Evolutionary conservation across 1,139 yeast species (phyloP), one percentile per base, ranked within the genome.

Genomic region (Scheffersomyces quercinus): DNA sequence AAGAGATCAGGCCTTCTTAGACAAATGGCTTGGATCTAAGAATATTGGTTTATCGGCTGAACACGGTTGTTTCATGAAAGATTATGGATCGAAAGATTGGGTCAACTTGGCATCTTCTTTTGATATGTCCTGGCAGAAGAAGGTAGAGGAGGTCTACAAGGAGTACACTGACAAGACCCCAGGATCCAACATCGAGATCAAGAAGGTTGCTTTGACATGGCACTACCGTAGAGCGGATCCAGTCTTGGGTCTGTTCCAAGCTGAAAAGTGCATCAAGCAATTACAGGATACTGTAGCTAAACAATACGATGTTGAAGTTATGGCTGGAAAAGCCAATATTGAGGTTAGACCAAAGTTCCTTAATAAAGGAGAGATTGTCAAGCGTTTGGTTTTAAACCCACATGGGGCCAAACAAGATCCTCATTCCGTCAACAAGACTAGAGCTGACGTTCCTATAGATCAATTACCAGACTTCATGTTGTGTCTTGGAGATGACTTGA

Each of bases 191-290:
- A 83, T 88, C 46, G 99, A 95, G 64, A 79, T 77, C 57, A 95
- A 95, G 64, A 86, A 89, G 56, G 97, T 93, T 12, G 98, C 99
- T 0, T 70, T 93, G 45, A 91, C 98, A 0, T 95, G 99, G 99
- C 99, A 95, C 67, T 93, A 93, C 63, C 81, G 99, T 55, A 79
- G 96, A 42, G 82, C 96, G 1, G 99, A 90, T 56, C 98, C 98
- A 0, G 96, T 86, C 47, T 78, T 88, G 54, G 99, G 99, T 28
- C 81, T 75, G 37, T 91, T 79, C 68, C 97, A 90, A 65, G 95
- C 98, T 0, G 73, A 79, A 28, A 81, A 83, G 59, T 79, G 95
- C 56, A 78, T 85, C 51, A 74, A 82, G 34, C 84, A 85, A 50
- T 67, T 95, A 45, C 73, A 77, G 47, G 70, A 68, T 12, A 77